phyloP scores from a whole-genome alignment of 1,284 basidiomycete genomes.

The Puccinia triticina region DNA sequence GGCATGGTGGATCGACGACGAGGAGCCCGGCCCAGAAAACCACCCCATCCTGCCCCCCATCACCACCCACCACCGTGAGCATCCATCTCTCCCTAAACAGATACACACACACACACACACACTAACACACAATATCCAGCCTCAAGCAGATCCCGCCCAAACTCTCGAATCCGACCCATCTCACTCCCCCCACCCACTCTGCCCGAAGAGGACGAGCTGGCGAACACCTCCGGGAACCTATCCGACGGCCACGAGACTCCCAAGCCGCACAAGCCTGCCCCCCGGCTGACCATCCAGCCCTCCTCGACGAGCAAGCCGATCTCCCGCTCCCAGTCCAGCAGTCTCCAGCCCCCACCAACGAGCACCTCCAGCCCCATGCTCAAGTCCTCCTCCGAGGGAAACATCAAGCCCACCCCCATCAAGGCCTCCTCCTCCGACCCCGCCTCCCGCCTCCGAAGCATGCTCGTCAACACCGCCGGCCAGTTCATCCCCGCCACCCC shows the following conservation, averaged over 20 bases:
- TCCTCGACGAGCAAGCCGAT: not conserved
- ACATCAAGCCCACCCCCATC: not conserved
- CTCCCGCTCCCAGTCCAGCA: not conserved
- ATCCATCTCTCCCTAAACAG: not conserved
- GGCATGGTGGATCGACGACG: constrained; percentile 50
- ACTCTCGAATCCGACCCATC: constrained; percentile 33
- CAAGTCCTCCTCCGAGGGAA: constrained; percentile 41
- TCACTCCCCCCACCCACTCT: constrained; percentile 33
- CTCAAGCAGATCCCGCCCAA: not conserved
- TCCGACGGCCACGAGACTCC: constrained; percentile 19
- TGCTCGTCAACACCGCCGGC: constrained; percentile 46
- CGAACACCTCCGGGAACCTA: not conserved
- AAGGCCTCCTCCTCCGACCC: not conserved
- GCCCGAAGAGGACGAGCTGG: not conserved
- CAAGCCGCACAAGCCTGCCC: not conserved
- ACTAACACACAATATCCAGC: too few relatives aligned
- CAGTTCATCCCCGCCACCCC: constrained; percentile 49
- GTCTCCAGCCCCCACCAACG: not conserved
- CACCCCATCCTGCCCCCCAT: constrained; percentile 14
- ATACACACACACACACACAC: too few relatives aligned
- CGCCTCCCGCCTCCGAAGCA: constrained; percentile 18
- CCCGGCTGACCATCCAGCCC: not conserved
- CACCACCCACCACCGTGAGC: not conserved
- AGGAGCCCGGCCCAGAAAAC: not conserved
- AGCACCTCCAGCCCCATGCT: constrained; percentile 24